Evolutionary conservation across 1,284 basidiomycete species (phyloP).

Genomic region (Malassezia restricta): DNA sequence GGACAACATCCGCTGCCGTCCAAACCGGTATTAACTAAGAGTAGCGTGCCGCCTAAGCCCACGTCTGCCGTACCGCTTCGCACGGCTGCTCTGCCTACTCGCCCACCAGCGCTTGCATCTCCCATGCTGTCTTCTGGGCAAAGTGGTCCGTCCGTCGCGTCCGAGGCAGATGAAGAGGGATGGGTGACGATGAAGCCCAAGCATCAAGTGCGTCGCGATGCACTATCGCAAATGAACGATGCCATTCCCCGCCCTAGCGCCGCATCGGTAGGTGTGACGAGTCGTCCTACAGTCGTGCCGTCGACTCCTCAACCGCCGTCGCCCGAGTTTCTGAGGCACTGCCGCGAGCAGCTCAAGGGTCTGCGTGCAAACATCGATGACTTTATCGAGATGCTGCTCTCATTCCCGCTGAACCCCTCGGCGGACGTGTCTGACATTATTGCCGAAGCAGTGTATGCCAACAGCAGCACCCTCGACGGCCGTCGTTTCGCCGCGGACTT

Average conservation of each 20-base stretch:
- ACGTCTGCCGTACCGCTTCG: not conserved
- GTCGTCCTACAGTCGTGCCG: not conserved
- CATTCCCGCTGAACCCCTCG: conserved; percentile 44
- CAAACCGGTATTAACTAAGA: not conserved
- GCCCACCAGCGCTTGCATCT: not conserved
- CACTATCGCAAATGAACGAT: conserved; percentile 13
- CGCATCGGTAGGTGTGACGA: not conserved
- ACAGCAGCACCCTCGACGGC: conserved; percentile 84
- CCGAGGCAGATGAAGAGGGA: conserved; percentile 4
- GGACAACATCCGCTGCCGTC: not conserved
- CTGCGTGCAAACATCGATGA: conserved; percentile 48
- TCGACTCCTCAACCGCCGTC: conserved; percentile 33
- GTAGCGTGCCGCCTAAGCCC: not conserved
- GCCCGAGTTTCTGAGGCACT: conserved; percentile 80
- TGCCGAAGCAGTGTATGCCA: conserved; percentile 60
- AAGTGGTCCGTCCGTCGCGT: not conserved
- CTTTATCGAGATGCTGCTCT: conserved; percentile 47
- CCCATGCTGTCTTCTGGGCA: not conserved
- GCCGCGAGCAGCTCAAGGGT: conserved; percentile 74
- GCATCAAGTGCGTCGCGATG: conserved; percentile 13
- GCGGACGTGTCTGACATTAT: conserved; percentile 45
- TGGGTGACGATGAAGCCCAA: conserved; percentile 13
- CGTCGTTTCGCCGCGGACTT: conserved; percentile 86
- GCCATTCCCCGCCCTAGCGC: conserved; percentile 10
- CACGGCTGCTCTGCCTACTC: not conserved